Evolutionary conservation across 805 yeast genomes (phyloP).

Genomic region (Monosporozyma siamensis): DNA sequence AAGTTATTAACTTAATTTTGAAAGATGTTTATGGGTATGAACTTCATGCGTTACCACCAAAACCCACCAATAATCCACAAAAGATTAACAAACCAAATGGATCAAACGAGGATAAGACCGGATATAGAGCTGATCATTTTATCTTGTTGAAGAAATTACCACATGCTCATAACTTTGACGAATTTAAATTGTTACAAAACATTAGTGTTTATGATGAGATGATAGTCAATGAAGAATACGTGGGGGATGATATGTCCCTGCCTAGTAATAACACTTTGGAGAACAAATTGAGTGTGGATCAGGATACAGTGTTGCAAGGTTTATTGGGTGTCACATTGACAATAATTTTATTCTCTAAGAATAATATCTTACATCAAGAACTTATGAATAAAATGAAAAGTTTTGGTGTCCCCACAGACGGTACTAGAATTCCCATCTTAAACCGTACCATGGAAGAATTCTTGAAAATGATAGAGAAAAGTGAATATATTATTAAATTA

Average conservation of each 20-base stretch:
- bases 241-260: slow-evolving; percentile 13
- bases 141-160: slow-evolving; percentile 18
- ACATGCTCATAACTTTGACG: slow-evolving; percentile 8
- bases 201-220: slow-evolving; percentile 9
- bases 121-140: slow-evolving; percentile 15
- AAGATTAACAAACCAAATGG: not conserved
- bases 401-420: slow-evolving; percentile 25
- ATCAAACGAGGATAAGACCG: not conserved
- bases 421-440: slow-evolving; percentile 20
- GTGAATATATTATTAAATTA: slow-evolving; percentile 17
- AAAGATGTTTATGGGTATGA: slow-evolving; percentile 23
- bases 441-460: slow-evolving; percentile 18
- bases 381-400: slow-evolving; percentile 10
- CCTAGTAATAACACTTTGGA: slow-evolving; percentile 10
- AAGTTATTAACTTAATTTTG: slow-evolving; percentile 15
- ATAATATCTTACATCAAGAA: slow-evolving; percentile 23
- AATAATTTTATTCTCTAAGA: slow-evolving; percentile 21
- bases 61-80: not conserved
- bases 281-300: slow-evolving; percentile 13
- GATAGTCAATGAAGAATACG: slow-evolving; percentile 14
- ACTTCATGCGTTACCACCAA: slow-evolving; percentile 16
- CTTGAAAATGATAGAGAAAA: slow-evolving; percentile 14
- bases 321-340: slow-evolving; percentile 15
- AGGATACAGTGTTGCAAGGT: slow-evolving; percentile 19
- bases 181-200: slow-evolving; percentile 12